Evolutionary conservation across 768 basidiomycete genomes (phyloP), one percentile per base, ranked within the genome.

Genomic region (Galerina sulciceps): DNA sequence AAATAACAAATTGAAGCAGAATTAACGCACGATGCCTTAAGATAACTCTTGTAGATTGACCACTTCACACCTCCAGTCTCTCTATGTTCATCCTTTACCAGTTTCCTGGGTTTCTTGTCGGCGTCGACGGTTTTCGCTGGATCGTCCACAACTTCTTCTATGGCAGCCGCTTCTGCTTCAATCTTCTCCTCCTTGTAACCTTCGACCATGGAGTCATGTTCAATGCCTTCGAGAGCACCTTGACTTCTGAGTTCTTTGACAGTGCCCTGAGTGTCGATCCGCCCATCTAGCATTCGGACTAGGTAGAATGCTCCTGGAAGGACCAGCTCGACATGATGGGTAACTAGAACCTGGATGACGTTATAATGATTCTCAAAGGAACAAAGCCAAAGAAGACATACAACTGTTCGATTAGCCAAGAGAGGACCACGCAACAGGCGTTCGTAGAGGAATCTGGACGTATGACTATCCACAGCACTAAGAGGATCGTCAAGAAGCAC

Each of bases 241-340:
- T 76, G 79, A 0, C 77, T 76, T 3, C 83, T 81, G 10, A 94
- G 78, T 4, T 91, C 89, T 45, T 82, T 79, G 10, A 89, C 76
- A 0, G 82, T 84, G 10, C 93, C 93, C 67, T 91, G 85, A 1
- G 83, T 81, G 64, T 93, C 91, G 49, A 93, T 85, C 10, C 91
- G 85, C 2, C 91, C 93, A 67, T 93, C 91, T 1, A 91, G 79
- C 82, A 94, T 88, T 23, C 90, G 85, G 6, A 93, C 80, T 2
- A 94, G 74, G 64, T 92, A 92, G 63, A 86, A 67, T 0, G 90
- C 84, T 0, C 85, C 87, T 0, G 91, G 88, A 8, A 93, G 81
- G n/a, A 94, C 87, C 0, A 95, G 83, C 51, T 93, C 91, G 20
- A 94, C 87, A 67, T 94, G 92, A 62, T 94, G 93, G 0, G 91